These are phyloP conservation scores for Eragrostis curvula DNA, from an alignment of 176 grass and related monocot genomes.

Conservation along the genomic window DNA sequence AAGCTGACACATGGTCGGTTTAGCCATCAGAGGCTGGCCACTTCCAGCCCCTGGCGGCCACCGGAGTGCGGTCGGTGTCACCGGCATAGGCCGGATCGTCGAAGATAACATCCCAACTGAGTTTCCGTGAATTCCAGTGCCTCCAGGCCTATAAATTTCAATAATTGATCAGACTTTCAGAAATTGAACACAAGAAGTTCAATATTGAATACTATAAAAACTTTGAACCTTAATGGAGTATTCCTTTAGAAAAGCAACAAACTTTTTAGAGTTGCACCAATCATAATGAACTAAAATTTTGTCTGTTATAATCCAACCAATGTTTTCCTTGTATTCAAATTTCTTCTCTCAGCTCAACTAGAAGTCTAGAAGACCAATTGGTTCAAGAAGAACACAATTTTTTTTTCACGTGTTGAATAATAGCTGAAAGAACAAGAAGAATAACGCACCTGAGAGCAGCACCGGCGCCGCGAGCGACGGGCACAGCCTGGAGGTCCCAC, in stretches of 20 bases:
- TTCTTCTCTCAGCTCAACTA: neutral
- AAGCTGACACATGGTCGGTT: constrained; percentile 51
- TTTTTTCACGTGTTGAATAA: too few relatives aligned
- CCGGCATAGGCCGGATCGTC: constrained; percentile 11
- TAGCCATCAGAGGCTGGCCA: constrained; percentile 22
- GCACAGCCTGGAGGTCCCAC: constrained; percentile 80
- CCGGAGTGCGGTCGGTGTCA: constrained; percentile 15
- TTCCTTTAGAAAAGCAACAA: constrained; percentile 8
- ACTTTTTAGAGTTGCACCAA: constrained; percentile 10
- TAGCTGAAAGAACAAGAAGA: too few relatives aligned
- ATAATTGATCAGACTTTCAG: constrained; percentile 28
- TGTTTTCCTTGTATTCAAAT: neutral
- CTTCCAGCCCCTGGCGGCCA: constrained; percentile 28
- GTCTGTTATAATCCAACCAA: constrained; percentile 2
- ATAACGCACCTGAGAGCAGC: constrained; percentile 55
- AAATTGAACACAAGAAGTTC: neutral
- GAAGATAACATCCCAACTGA: constrained; percentile 51
- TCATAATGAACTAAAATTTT: constrained; percentile 6
- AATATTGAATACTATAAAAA: constrained; percentile 11
- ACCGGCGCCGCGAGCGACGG: constrained; percentile 45
- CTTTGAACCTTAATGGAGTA: neutral
- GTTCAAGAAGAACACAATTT: constrained; percentile 13
- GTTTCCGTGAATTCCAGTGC: constrained; percentile 52
- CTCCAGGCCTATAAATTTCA: constrained; percentile 61
- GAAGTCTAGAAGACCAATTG: neutral